A percentile compares a stretch with the other conserved stretches of the same genome.
phyloP scores from a whole-genome alignment of 2,329 filamentous ascomycete species.

The Chrysoporthe puriensis region DNA sequence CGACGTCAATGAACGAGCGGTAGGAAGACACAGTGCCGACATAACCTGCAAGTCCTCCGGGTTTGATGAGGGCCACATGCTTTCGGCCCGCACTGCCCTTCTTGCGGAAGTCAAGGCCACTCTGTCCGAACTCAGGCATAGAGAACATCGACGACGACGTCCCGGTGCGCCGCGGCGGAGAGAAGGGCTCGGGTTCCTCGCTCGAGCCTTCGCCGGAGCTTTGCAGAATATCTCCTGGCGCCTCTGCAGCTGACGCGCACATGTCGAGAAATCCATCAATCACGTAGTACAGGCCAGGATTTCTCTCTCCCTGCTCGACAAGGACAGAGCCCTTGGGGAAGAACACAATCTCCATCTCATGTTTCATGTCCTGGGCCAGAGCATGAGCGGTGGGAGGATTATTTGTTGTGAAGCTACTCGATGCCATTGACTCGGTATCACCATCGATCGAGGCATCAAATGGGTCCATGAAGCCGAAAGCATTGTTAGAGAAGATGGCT shows the following conservation, averaged over 20 bases:
- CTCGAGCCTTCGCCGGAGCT: conserved; percentile 40
- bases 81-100: conserved; percentile 56
- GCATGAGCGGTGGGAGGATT: conserved; percentile 67
- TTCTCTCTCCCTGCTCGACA: conserved; percentile 96
- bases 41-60: conserved; percentile 91
- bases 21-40: conserved; percentile 94
- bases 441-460: conserved; percentile 78
- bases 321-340: conserved; percentile 94
- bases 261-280: conserved; percentile 97
- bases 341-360: conserved; percentile 96
- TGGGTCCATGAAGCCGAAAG: conserved; percentile 88
- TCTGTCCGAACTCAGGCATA: conserved; percentile 33
- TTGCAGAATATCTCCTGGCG: conserved; percentile 45
- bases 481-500: conserved; percentile 76
- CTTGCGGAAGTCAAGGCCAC: conserved; percentile 46
- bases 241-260: conserved; percentile 75
- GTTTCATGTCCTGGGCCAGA: conserved; percentile 78
- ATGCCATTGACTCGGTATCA: conserved; percentile 84
- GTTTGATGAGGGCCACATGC: conserved; percentile 89
- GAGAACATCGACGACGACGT: conserved; percentile 35
- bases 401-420: conserved; percentile 64
- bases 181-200: conserved; percentile 38
- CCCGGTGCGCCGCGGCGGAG: conserved; percentile 21
- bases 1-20: conserved; percentile 93
- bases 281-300: conserved; percentile 95